Evolutionary conservation across 2,329 filamentous ascomycete species (phyloP).

Genomic region (Penicillium sp.): DNA sequence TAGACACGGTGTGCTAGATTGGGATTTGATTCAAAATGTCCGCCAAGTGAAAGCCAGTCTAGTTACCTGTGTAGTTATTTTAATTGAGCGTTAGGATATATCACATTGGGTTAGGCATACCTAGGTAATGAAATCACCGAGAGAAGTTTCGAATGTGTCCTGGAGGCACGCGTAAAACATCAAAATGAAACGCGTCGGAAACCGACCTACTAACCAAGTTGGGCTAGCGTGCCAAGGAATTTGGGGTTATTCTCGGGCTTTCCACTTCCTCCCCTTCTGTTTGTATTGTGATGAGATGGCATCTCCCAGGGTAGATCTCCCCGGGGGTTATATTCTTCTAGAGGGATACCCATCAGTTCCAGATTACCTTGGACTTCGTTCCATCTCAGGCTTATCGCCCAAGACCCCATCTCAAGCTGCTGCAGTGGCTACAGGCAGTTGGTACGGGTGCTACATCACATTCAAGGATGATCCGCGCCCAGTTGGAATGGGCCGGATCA

Average conservation of each 20-base stretch:
- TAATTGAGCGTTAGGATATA: not conserved
- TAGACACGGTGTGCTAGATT: not conserved
- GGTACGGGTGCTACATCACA: slow-evolving; percentile 47
- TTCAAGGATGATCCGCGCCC: slow-evolving; percentile 18
- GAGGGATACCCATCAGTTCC: slow-evolving; percentile 37
- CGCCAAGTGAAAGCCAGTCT: not conserved
- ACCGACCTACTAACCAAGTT: too few species aligned
- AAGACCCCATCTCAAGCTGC: slow-evolving; percentile 41
- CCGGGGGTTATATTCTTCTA: slow-evolving; percentile 40
- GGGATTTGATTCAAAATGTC: not conserved
- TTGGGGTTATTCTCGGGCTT: not conserved
- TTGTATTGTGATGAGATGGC: not conserved
- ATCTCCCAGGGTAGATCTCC: slow-evolving; percentile 18
- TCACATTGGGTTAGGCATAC: too few species aligned
- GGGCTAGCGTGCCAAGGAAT: not conserved
- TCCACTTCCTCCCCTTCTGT: not conserved
- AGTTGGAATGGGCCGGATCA: slow-evolving; percentile 54
- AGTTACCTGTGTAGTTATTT: not conserved
- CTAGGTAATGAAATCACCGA: too few species aligned
- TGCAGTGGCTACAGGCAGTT: slow-evolving; percentile 40
- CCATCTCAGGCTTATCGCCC: slow-evolving; percentile 38
- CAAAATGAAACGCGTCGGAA: not conserved
- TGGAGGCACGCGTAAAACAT: not conserved
- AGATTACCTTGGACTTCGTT: slow-evolving; percentile 43
- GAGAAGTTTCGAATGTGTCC: too few species aligned